A percentile compares a stretch with the other conserved stretches of the same genome.
Evolutionary conservation across 176 grass and related monocot species (phyloP).

Genomic region (Oryza meridionalis): DNA sequence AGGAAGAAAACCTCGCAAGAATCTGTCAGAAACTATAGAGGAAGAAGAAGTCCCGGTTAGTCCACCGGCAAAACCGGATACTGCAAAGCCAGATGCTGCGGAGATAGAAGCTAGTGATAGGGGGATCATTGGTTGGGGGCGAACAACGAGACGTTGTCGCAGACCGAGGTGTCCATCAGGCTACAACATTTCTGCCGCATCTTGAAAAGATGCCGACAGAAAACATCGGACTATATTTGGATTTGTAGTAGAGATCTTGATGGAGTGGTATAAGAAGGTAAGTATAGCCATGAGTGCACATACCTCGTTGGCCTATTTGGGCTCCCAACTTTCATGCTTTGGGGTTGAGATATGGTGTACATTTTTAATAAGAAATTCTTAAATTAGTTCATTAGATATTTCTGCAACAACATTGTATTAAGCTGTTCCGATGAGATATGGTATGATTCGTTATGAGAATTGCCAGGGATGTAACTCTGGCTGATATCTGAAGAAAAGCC

Average conservation of each 20-base stretch:
- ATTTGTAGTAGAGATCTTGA: constrained; percentile 38
- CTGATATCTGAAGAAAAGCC: constrained; percentile 35
- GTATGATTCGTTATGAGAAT: constrained; percentile 40
- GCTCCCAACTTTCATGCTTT: constrained; percentile 36
- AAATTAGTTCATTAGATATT: constrained; percentile 46
- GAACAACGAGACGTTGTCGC: constrained; percentile 79
- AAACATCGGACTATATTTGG: constrained; percentile 24
- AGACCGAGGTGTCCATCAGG: constrained; percentile 62
- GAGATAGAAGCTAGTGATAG: constrained; percentile 56
- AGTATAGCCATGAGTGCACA: constrained; percentile 43
- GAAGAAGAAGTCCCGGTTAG: constrained; percentile 35
- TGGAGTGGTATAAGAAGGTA: constrained; percentile 51
- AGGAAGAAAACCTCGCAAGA: constrained; percentile 53
- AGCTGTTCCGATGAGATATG: constrained; percentile 31
- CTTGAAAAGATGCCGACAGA: constrained; percentile 37
- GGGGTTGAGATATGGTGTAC: constrained; percentile 50
- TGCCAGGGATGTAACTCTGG: constrained; percentile 27
- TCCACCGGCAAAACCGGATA: constrained; percentile 40
- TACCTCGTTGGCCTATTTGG: constrained; percentile 45
- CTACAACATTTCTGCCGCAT: constrained; percentile 40
- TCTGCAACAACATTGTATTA: constrained; percentile 41
- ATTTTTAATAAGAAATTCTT: constrained; percentile 44
- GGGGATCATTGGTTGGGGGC: constrained; percentile 81
- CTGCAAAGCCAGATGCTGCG: constrained; percentile 29
- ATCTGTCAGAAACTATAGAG: constrained; percentile 22